These are phyloP conservation scores for Eugenia klotzschiana DNA, from an alignment of 441 rosid genomes.

Conservation along the genomic window DNA sequence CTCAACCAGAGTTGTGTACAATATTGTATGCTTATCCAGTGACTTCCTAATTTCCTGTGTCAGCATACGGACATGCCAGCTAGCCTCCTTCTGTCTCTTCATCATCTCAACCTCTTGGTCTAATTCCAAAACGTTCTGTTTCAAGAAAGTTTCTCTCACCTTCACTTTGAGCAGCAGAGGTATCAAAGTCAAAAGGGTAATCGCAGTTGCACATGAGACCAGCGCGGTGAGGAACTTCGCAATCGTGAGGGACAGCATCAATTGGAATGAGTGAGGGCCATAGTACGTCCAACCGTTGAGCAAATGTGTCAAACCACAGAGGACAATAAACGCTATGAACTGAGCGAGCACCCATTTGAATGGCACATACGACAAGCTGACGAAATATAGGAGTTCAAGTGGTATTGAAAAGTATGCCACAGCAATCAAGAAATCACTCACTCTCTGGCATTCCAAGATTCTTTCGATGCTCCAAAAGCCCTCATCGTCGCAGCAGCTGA, in stretches of 20 bases:
- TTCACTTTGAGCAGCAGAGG: slow-evolving; percentile 54
- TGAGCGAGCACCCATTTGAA: slow-evolving; percentile 69
- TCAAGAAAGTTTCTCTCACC: slow-evolving; percentile 63
- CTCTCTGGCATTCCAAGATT: slow-evolving; percentile 50
- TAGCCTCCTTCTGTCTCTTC: slow-evolving; percentile 61
- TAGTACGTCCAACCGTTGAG: slow-evolving; percentile 59
- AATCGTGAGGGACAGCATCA: slow-evolving; percentile 51
- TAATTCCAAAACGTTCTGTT: slow-evolving; percentile 56
- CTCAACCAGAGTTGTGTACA: slow-evolving; percentile 55
- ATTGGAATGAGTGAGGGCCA: slow-evolving; percentile 58
- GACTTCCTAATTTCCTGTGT: slow-evolving; percentile 57
- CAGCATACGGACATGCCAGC: slow-evolving; percentile 59
- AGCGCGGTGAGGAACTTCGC: slow-evolving; percentile 53
- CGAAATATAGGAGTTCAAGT: slow-evolving; percentile 60
- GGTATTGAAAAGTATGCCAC: slow-evolving; percentile 69
- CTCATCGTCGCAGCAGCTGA: slow-evolving; percentile 57
- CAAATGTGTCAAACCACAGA: slow-evolving; percentile 64
- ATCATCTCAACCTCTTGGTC: slow-evolving; percentile 65
- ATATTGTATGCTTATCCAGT: slow-evolving; percentile 52
- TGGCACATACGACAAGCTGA: slow-evolving; percentile 56
- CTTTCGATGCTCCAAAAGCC: slow-evolving; percentile 36
- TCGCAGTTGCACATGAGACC: slow-evolving; percentile 58
- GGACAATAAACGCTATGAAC: slow-evolving; percentile 59
- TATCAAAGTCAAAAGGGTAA: slow-evolving; percentile 51
- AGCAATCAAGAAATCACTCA: slow-evolving; percentile 64